Evolutionary conservation across 2,329 filamentous ascomycete species (phyloP), one percentile per base, ranked within the genome.

Genomic region (Beauveria bassiana): DNA sequence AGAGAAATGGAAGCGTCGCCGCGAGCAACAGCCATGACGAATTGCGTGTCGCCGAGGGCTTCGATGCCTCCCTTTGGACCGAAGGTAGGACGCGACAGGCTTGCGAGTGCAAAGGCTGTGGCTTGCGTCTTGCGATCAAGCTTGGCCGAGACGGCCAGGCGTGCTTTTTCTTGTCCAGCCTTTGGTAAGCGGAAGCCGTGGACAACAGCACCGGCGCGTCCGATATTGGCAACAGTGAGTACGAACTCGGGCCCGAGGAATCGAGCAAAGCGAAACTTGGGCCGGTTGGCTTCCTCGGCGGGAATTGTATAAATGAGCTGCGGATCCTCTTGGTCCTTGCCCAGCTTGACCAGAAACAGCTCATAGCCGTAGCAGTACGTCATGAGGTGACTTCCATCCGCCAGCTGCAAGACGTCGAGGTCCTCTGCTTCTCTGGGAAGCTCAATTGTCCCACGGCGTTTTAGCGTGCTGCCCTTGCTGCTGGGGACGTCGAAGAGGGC

Each of bases 401-500:
- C 81, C 7, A 79, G 82, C 72, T 89, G 86, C 5, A 75, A 54
- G 51, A 92, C 79, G 70, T 93, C 90, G 56, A 92, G 68, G 71
- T 92, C 90, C 68, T 85, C 84, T 1, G 86, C 86, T 69, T 88
- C 84, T 66, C 74, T 78, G 18, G 73, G 69, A 46, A 84, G 72
- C 64, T 83, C 78, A 59, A 87, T 66, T 57, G 77, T 73, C 31
- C 80, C 81, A 67, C 77, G 77, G 53, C 73, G 64, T 68, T 77
- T 81, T 62, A 80, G 80, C 12, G 64, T 59, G 42, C 76, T 81
- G 42, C 77, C 83, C 1, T 78, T 75, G 1, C 78, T 76, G 70
- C 90, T 84, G 71, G 96, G 96, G 45, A 96, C 75, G 70, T 90
- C 84, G 71, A 96, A 96, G 47, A 96, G 75, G 28, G 91, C 87